phyloP scores from a whole-genome alignment of 2,329 filamentous ascomycete species.

The Penicillium aurantiogriseum region DNA sequence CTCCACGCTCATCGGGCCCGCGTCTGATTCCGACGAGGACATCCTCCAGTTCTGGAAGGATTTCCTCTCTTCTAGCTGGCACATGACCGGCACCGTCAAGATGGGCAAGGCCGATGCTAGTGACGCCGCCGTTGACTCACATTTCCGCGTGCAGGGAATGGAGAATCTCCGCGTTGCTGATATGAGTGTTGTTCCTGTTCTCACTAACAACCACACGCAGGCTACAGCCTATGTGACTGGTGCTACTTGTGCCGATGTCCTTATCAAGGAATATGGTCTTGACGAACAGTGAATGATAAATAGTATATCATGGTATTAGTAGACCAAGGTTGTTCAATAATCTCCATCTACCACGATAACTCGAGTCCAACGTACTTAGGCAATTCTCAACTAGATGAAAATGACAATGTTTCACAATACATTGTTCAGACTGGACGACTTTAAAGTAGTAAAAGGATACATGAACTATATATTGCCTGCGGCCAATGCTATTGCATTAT shows the following conservation, averaged over 20 bases:
- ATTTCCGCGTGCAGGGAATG: conserved; percentile 41
- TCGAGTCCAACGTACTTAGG: too few species aligned
- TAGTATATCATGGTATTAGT: background rate
- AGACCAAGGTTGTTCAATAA: background rate
- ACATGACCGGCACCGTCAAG: conserved; percentile 57
- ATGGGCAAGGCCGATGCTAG: conserved; percentile 52
- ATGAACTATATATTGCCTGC: background rate
- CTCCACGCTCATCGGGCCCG: conserved; percentile 44
- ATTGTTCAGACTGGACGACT: background rate
- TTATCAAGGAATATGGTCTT: conserved; percentile 48
- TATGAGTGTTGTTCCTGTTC: conserved; percentile 45
- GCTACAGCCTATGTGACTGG: conserved; percentile 56
- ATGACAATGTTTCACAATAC: background rate
- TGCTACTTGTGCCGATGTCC: conserved; percentile 51
- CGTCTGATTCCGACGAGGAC: conserved; percentile 54
- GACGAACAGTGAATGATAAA: conserved; percentile 2
- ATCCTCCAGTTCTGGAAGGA: conserved; percentile 50
- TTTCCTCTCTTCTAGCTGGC: conserved; percentile 51
- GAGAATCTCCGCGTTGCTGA: conserved; percentile 43
- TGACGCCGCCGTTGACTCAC: conserved; percentile 50
- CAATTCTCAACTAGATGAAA: background rate
- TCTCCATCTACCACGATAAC: background rate
- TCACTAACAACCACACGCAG: conserved; percentile 53
- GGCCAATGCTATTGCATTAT: background rate
- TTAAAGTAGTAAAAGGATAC: background rate